Evolutionary conservation across 116 monocot genomes (phyloP).

Genomic region (Cymodocea nodosa): DNA sequence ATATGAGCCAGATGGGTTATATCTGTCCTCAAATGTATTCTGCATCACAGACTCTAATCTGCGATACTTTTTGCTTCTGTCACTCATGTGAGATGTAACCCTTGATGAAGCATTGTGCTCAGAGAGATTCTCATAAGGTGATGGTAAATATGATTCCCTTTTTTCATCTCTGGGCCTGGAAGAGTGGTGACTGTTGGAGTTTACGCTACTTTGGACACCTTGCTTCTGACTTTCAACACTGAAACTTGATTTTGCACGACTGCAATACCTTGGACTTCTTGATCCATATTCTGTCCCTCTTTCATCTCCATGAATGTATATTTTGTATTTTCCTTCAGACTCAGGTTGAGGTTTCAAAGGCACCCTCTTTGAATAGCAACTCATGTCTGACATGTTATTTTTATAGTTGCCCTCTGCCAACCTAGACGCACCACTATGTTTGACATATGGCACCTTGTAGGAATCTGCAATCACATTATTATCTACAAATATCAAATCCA

Average conservation of each 20-base stretch:
- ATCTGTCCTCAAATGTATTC: conserved; percentile 60
- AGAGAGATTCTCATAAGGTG: not conserved
- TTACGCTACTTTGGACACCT: not conserved
- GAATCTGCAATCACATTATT: conserved; percentile 3
- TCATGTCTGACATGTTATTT: conserved; percentile 11
- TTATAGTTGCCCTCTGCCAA: conserved; percentile 7
- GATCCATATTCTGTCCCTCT: conserved; percentile 8
- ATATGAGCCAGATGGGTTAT: conserved; percentile 28
- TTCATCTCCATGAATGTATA: conserved; percentile 14
- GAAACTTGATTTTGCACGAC: conserved; percentile 6
- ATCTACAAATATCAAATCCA: conserved; percentile 2
- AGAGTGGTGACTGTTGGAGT: not conserved
- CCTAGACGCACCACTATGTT: conserved; percentile 3
- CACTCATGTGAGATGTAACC: conserved; percentile 12
- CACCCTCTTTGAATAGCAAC: not conserved
- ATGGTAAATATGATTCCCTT: conserved; percentile 1
- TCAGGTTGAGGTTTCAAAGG: conserved; percentile 5
- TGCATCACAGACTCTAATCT: conserved; percentile 11
- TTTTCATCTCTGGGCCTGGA: conserved; percentile 8
- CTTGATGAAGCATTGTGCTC: conserved; percentile 14
- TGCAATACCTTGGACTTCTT: conserved; percentile 12
- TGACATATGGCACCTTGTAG: conserved; percentile 11
- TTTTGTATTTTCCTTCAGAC: conserved; percentile 8
- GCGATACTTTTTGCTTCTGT: conserved; percentile 12
- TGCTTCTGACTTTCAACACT: conserved; percentile 15